Percentiles rank a stretch among this genome's conserved stretches.
Evolutionary conservation across 345 rosid genomes (phyloP).

Genomic region (Hibiscus trionum): DNA sequence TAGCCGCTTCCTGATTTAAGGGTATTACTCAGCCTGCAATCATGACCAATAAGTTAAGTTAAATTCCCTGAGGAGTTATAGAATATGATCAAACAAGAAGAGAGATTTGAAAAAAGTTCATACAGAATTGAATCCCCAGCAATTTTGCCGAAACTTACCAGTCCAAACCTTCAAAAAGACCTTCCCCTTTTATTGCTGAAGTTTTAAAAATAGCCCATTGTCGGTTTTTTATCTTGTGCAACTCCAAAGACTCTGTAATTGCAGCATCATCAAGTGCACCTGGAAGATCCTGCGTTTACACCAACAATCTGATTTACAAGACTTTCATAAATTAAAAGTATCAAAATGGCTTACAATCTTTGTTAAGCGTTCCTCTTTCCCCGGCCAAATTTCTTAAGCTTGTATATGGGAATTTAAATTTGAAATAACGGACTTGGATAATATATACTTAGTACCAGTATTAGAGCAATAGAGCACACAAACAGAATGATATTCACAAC

Average conservation of each 20-base stretch:
- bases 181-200: slow-evolving; percentile 66
- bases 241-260: slow-evolving; percentile 56
- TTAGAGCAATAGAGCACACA: background rate
- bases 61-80: background rate
- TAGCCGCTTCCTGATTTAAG: slow-evolving; percentile 39
- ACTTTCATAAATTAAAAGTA: background rate
- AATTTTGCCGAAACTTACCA: slow-evolving; percentile 36
- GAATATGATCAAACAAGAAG: background rate
- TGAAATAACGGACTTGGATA: background rate
- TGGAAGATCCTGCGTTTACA: slow-evolving; percentile 53
- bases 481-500: background rate
- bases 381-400: background rate
- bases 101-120: background rate
- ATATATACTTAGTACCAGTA: no score
- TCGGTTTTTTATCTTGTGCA: slow-evolving; percentile 65
- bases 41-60: background rate
- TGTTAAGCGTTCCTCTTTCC: background rate
- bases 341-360: background rate
- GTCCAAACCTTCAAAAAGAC: slow-evolving; percentile 71
- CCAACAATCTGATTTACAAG: background rate
- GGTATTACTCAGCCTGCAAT: slow-evolving; percentile 55
- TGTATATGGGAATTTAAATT: background rate
- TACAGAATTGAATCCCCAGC: background rate
- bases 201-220: slow-evolving; percentile 76
- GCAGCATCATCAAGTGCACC: slow-evolving; percentile 70